Base-by-base conservation (phyloP, 2,329 filamentous ascomycete genomes). In the Neoarthrinium moseri region DNA sequence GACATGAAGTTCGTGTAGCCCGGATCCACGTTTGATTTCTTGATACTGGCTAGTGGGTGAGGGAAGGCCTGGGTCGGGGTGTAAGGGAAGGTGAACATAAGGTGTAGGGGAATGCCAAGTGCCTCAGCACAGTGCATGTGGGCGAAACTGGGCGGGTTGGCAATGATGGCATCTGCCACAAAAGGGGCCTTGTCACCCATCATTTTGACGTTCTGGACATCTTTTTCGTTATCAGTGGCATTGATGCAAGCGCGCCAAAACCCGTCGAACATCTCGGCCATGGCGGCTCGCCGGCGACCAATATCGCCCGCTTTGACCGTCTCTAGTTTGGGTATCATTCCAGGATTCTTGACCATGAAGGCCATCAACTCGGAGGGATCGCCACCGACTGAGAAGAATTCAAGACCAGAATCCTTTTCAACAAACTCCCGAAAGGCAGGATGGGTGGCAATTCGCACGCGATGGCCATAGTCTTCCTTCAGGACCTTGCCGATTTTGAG, bases 81-180 rank as follows among this genome's bases (percentile, higher is more conserved):
- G 57, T 89, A 91, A 0, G 88, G 88, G 47, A 91, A 86, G 48
- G 91, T 96, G 62, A 96, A 96, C 85, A 95, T 94, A 51, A 96
- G 70, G 60, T 91, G 87, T 3, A 92, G 64, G 0, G 89, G 89
- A 17, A 91, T 81, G 0, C 87, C 87, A 20, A 94, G 64, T 21
- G 86, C 82, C 64, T 94, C 87, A 0, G 89, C 89, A 51, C 87
- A 90, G 65, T 91, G 87, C 1, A 91, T 73, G 58, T 91, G 87
- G 0, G 85, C 86, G 63, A 91, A 89, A 51, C 80, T 85, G 0
- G 87, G 87, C 0, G 89, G 89, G 52, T 94, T 94, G 0, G 89
- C 87, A 49, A 94, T 92, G 55, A 94, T 92, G n/a, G 82, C 85
- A 59, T 94, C 84, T 0, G 84, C 84, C 13, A 88, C 70, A 55